phyloP scores from a whole-genome alignment of 495 filamentous ascomycete species.

The Recurvomyces mirabilis region DNA sequence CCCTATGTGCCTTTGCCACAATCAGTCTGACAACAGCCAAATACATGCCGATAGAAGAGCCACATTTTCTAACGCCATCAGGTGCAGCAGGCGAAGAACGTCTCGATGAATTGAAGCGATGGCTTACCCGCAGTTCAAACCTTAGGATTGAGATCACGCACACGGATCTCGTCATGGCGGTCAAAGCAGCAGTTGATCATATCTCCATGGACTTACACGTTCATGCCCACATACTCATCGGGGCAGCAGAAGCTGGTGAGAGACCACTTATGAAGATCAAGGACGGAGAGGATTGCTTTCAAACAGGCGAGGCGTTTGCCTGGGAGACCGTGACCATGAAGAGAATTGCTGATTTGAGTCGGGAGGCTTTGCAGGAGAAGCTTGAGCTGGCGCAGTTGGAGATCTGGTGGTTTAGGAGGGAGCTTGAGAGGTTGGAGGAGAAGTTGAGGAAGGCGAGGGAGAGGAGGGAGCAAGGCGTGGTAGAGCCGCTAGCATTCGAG shows the following conservation, averaged over 20 bases:
- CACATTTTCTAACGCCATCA: not conserved
- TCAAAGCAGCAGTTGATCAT: not conserved
- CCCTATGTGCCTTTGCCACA: no score
- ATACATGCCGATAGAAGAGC: not conserved
- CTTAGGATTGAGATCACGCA: no score
- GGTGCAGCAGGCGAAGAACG: not conserved
- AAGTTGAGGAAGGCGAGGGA: not conserved
- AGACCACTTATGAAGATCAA: not conserved
- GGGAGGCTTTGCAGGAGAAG: not conserved
- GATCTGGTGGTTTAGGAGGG: not conserved
- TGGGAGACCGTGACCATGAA: not conserved
- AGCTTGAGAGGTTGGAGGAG: not conserved
- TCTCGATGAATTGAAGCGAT: not conserved
- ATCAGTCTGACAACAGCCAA: not conserved
- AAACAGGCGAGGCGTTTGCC: not conserved
- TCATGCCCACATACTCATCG: not conserved
- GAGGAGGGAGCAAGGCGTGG: not conserved
- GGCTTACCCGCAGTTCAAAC: not conserved
- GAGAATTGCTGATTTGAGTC: not conserved
- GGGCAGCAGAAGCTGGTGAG: not conserved
- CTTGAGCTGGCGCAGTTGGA: not conserved
- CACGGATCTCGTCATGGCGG: not conserved
- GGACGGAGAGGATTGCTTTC: not conserved
- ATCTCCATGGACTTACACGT: not conserved
- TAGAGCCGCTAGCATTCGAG: not conserved